phyloP scores from a whole-genome alignment of 495 filamentous ascomycete species.

The Wilcoxina mikolae region DNA sequence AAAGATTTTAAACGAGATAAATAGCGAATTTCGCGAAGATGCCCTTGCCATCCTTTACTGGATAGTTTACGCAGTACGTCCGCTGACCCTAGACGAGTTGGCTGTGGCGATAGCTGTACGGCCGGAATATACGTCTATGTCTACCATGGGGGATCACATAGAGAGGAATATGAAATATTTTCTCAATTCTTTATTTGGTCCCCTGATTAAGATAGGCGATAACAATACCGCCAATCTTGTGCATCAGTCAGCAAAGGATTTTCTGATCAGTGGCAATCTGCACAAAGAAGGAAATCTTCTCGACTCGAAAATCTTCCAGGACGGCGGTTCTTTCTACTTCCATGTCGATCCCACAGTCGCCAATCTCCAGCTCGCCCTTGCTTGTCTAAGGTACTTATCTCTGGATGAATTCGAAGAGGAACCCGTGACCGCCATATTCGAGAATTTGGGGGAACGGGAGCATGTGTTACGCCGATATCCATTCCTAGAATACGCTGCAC shows the following conservation, averaged over 20 bases:
- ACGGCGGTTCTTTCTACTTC: not conserved
- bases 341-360: not conserved
- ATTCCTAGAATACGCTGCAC: too few relatives aligned
- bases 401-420: not conserved
- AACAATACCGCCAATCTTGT: constrained; percentile 7
- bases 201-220: constrained; percentile 6
- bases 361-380: constrained; percentile 6
- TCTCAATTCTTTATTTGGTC: constrained; percentile 4
- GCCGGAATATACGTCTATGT: constrained; percentile 8
- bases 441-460: too few relatives aligned
- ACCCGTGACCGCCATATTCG: too few relatives aligned
- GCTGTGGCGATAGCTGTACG: constrained; percentile 5
- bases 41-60: constrained; percentile 9
- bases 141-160: constrained; percentile 5
- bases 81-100: constrained; percentile 12
- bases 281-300: too few relatives aligned
- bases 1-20: not conserved
- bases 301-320: too few relatives aligned
- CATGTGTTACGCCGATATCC: too few relatives aligned
- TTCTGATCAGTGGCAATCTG: not conserved
- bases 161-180: constrained; percentile 4
- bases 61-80: constrained; percentile 4
- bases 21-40: not conserved
- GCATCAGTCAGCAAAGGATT: constrained; percentile 6
- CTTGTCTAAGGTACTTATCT: constrained; percentile 4